phyloP scores from a whole-genome alignment of 345 rosid species.

The Hypericum androsaemum region DNA sequence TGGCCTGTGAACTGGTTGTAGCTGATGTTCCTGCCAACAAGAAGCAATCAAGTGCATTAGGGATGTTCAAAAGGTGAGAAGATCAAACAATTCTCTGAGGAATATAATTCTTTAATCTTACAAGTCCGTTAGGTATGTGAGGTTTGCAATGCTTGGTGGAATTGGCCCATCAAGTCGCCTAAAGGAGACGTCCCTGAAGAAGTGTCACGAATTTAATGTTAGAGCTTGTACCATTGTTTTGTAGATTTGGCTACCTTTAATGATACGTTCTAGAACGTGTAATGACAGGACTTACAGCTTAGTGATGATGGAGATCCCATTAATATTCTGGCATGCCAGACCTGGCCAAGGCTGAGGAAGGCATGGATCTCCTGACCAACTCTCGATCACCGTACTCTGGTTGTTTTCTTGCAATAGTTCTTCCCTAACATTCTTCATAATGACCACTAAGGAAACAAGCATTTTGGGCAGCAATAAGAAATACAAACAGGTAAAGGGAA shows the following conservation, averaged over 20 bases:
- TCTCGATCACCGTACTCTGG: conserved; percentile 17
- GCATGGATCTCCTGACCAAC: conserved; percentile 78
- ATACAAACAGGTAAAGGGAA: neutral
- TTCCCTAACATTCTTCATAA: conserved; percentile 21
- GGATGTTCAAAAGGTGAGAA: neutral
- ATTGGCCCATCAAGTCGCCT: conserved; percentile 26
- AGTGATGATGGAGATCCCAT: conserved; percentile 27
- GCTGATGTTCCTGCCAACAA: conserved; percentile 39
- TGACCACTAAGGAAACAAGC: conserved; percentile 24
- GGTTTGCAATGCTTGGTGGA: conserved; percentile 26
- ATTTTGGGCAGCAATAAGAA: neutral
- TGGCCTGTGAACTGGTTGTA: conserved; percentile 33
- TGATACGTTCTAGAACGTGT: neutral
- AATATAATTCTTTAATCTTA: conserved; percentile 18
- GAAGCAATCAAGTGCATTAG: neutral
- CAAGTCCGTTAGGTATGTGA: conserved; percentile 34
- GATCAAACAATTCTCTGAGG: neutral
- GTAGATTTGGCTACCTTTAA: neutral
- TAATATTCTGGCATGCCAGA: conserved; percentile 26
- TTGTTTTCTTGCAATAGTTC: conserved; percentile 27
- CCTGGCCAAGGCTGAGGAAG: conserved; percentile 42
- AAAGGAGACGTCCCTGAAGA: conserved; percentile 41
- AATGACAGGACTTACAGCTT: conserved; percentile 34
- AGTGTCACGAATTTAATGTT: neutral
- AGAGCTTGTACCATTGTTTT: too few species aligned